Base-by-base conservation (phyloP, 257 asterid genomes). In the Gardenia jasminoides region DNA sequence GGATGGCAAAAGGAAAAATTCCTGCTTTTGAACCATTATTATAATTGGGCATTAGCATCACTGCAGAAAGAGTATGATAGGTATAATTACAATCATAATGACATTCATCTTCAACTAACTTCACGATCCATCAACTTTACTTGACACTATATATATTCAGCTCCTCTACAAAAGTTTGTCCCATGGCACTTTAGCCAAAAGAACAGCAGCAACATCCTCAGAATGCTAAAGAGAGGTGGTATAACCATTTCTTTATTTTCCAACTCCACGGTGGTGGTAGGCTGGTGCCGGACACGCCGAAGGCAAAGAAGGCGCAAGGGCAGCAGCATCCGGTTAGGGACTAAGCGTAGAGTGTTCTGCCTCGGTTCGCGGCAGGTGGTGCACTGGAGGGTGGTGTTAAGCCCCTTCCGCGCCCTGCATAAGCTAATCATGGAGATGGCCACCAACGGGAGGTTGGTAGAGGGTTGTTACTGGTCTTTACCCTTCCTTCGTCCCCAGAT, bases 401-500 rank as follows among this genome's bases (percentile, higher is more conserved):
- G 88, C 33, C 90, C 89, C 26, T 75, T 87, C 30, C 85, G 92
- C 15, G 82, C 75, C 72, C 62, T 90, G 85, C 89, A 86, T 87
- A 90, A 84, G 76, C 78, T 92, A 24, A 77, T 92, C 0, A 44
- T 83, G 73, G 78, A 87, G 78, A 82, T 89, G 92, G 86, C 88
- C 36, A 67, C 85, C 0, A 81, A 81, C 69, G 91, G 88, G 52
- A 76, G 81, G 20, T 70, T 83, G 72, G 78, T 87, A 2, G 93
- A 92, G 79, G 93, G 92, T 47, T 90, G 78, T 72, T 80, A 80
- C 58, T 90, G 90, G 91, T 75, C 96, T 54, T 80, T 89, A 81
- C 91, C 93, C 0, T 82, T 90, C 80, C 86, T 92, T 68, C 92
- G 91, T 66, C 87, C 92, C 24, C 91, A 88, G 10, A 22, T 90